Evolutionary conservation across 441 rosid genomes (phyloP).

Genomic region (Raphanus hybrid): DNA sequence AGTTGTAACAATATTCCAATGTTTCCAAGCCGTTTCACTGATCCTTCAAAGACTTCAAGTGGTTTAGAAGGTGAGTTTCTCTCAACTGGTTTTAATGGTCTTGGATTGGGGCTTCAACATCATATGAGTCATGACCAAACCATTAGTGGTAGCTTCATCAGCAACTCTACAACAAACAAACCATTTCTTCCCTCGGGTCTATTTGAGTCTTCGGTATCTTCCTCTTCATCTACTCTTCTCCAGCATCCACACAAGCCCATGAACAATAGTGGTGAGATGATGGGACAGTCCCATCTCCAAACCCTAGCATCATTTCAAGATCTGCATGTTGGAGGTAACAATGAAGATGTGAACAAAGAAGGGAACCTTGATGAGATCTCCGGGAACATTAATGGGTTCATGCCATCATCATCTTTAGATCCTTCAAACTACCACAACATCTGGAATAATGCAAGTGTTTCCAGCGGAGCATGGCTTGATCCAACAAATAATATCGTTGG

Average conservation of each 20-base stretch:
- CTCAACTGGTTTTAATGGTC: slow-evolving; percentile 39
- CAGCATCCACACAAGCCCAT: slow-evolving; percentile 29
- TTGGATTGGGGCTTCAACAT: slow-evolving; percentile 32
- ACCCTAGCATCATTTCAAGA: slow-evolving; percentile 42
- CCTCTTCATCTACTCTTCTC: slow-evolving; percentile 36
- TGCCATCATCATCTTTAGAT: slow-evolving; percentile 39
- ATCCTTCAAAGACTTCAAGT: slow-evolving; percentile 39
- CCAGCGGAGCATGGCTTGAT: slow-evolving; percentile 43
- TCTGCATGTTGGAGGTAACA: slow-evolving; percentile 41
- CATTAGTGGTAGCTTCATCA: slow-evolving; percentile 31
- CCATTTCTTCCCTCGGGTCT: slow-evolving; percentile 41
- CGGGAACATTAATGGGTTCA: slow-evolving; percentile 33
- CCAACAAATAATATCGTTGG: slow-evolving; percentile 43
- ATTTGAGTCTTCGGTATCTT: slow-evolving; percentile 29
- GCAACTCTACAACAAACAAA: slow-evolving; percentile 34
- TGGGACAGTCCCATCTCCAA: slow-evolving; percentile 39
- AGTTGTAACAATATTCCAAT: slow-evolving; percentile 32
- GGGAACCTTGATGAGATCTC: slow-evolving; percentile 39
- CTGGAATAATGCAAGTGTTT: slow-evolving; percentile 40
- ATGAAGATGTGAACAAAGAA: slow-evolving; percentile 37
- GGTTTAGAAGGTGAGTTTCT: slow-evolving; percentile 42
- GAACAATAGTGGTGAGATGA: slow-evolving; percentile 31
- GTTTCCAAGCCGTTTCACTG: slow-evolving; percentile 40
- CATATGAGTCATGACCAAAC: slow-evolving; percentile 37
- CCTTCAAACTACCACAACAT: slow-evolving; percentile 38